A percentile compares a stretch with the other conserved stretches of the same genome.
Conservation (phyloP, 2,329 filamentous ascomycete genomes). For the Cordyceps javanica region DNA sequence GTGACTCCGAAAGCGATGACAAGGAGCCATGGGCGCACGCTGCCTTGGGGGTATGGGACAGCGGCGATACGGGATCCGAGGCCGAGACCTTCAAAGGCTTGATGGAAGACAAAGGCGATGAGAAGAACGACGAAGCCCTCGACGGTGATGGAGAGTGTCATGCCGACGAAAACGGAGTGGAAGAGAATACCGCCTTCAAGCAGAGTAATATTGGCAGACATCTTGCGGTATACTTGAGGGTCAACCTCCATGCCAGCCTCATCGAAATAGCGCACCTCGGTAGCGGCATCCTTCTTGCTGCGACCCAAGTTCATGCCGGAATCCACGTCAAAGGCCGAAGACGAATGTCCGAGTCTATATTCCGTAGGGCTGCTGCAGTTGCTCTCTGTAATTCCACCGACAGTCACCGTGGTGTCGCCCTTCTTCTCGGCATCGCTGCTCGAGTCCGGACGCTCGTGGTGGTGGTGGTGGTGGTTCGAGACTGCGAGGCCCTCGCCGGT, state of each 20-base stretch:
- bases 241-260: constrained; percentile 39
- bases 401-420: constrained; percentile 20
- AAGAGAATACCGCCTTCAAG: constrained; percentile 75
- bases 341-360: neutral
- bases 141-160: constrained; percentile 64
- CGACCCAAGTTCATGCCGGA: constrained; percentile 11
- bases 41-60: constrained; percentile 52
- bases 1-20: constrained; percentile 59
- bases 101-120: constrained; percentile 65
- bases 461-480: constrained; percentile 11
- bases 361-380: neutral
- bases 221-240: constrained; percentile 48
- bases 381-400: constrained; percentile 31
- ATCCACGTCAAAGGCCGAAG: neutral
- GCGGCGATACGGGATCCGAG: constrained; percentile 65
- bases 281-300: neutral
- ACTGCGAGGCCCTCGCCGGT: constrained; percentile 29
- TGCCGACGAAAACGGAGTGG: constrained; percentile 70
- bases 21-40: constrained; percentile 53
- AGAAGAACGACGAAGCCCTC: constrained; percentile 62
- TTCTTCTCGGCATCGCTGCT: neutral
- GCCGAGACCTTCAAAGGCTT: constrained; percentile 63
- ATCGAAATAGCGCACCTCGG: constrained; percentile 21
- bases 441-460: neutral
- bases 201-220: constrained; percentile 66